Percentiles rank a stretch among this genome's conserved stretches.
These are phyloP conservation scores for Fusarium pseudoanthophilum DNA, from an alignment of 2,329 filamentous ascomycete species.

Conservation along the genomic window DNA sequence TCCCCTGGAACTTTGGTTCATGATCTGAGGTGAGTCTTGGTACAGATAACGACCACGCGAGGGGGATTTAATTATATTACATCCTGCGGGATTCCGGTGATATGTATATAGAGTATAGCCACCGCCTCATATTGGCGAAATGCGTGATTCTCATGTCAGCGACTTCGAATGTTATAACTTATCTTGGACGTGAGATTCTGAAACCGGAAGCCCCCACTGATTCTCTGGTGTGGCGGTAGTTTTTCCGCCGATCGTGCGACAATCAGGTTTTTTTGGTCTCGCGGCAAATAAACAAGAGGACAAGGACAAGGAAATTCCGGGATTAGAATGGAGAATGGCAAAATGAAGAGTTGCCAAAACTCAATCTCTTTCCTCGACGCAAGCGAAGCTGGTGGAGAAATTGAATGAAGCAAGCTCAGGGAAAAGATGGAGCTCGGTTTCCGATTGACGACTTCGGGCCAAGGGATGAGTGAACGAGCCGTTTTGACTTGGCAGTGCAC, in stretches of 20 bases:
- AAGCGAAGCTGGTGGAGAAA: not conserved
- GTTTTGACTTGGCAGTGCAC: slow-evolving; percentile 6
- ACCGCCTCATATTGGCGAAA: not conserved
- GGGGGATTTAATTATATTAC: not conserved
- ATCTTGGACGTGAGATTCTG: not conserved
- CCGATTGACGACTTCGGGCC: slow-evolving; percentile 18
- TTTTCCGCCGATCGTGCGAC: slow-evolving; percentile 22
- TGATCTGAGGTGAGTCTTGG: not conserved
- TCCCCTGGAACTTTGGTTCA: not conserved
- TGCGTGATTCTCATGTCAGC: not conserved
- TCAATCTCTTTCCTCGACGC: slow-evolving; percentile 7
- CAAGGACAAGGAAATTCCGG: not conserved
- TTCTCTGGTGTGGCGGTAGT: not conserved
- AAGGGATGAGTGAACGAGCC: not conserved
- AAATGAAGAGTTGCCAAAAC: not conserved
- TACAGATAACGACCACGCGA: not conserved
- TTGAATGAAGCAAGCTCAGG: not conserved
- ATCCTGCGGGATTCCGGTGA: not conserved
- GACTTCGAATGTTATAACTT: not conserved
- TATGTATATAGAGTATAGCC: not conserved
- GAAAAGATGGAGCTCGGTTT: not conserved
- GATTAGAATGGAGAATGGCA: slow-evolving; percentile 14
- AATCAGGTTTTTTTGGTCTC: slow-evolving; percentile 25
- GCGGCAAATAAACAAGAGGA: not conserved
- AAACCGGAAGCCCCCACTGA: slow-evolving; percentile 9